Base-by-base conservation (phyloP, 768 basidiomycete species). In the Boletus pseudopeckii region DNA sequence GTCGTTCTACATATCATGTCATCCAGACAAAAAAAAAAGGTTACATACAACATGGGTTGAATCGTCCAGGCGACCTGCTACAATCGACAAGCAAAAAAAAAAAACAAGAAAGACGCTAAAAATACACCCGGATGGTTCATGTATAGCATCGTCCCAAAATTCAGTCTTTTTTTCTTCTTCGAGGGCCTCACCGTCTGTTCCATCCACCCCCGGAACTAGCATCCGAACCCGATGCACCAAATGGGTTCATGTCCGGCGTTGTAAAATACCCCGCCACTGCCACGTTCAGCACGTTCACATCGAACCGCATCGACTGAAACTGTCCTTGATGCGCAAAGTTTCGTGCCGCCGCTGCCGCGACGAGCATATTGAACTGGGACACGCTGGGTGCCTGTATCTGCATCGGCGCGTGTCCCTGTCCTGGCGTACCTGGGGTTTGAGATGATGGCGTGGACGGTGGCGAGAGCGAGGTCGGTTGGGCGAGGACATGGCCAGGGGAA, bases 351-450 rank as follows among this genome's bases (percentile, higher is more conserved):
- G 64, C 64, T 0, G 64, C 59, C 0, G 64, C 64, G 0, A 60
- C 66, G 22, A 63, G 56, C 68, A 70, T 61, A 6, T 66, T 62
- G 30, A 71, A 58, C 44, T 70, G 70, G 3, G 68, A 56, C 22
- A 58, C 59, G 8, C 11, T 62, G 5, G 65, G 37, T 10, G 57
- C 22, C 7, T 36, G 45, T 5, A 45, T 17, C 26, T 45, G 50
- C 11, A 38, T 34, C 24, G 32, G 30, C 18, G 24, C 15, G 7
- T 51, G 53, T 14, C 49, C 41, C 22, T 47, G 57, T n/a, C 30
- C 32, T 9, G 34, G 7, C 18, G 39, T n/a, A 15, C 30, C 32
- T 9, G 34, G 7, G 17, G 37, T n/a, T 33, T 40, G 52, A 4
- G 54, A 26, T 8, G 40, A 18, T 41, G 53, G 52, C 11, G 45